A percentile compares a stretch with the other conserved stretches of the same genome.
These are phyloP conservation scores for Flaveria linearis DNA, from an alignment of 129 eudicot species.

Conservation along the genomic window DNA sequence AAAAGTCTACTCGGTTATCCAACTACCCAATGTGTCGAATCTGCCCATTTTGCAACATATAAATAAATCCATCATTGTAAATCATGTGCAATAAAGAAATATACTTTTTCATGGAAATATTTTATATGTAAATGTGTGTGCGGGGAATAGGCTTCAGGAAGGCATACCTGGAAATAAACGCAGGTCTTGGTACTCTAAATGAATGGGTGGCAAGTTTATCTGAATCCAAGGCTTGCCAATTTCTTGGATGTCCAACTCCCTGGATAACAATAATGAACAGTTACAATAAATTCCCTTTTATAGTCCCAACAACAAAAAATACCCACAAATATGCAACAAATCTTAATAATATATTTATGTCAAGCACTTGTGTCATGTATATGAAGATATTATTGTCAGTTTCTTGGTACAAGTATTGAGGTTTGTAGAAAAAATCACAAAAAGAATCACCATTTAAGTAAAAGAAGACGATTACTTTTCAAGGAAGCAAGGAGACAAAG, in stretches of 20 bases:
- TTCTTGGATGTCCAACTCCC: conserved; percentile 72
- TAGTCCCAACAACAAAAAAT: background rate
- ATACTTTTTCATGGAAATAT: background rate
- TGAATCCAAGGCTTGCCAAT: conserved; percentile 52
- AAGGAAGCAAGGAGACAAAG: conserved; percentile 13
- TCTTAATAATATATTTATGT: background rate
- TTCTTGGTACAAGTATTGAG: background rate
- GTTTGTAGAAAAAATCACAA: conserved; percentile 13
- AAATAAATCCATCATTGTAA: background rate
- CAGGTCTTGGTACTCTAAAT: conserved; percentile 71
- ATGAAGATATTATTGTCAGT: conserved; percentile 12
- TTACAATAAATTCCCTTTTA: background rate
- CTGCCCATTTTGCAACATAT: background rate
- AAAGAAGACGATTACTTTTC: conserved; percentile 1
- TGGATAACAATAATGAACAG: conserved; percentile 28
- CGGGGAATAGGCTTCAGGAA: conserved; percentile 1
- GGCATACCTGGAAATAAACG: conserved; percentile 71
- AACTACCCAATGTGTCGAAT: background rate
- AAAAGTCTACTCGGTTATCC: background rate
- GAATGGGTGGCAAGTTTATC: conserved; percentile 87
- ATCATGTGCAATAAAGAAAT: background rate
- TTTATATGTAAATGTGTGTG: conserved; percentile 9
- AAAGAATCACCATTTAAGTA: conserved; percentile 3
- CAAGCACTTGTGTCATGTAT: background rate
- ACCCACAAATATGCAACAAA: conserved; percentile 14